Percentiles rank a stretch among this genome's conserved stretches.
Conservation (phyloP, 1,139 yeast genomes). For the Lizanozyma gosingica region DNA sequence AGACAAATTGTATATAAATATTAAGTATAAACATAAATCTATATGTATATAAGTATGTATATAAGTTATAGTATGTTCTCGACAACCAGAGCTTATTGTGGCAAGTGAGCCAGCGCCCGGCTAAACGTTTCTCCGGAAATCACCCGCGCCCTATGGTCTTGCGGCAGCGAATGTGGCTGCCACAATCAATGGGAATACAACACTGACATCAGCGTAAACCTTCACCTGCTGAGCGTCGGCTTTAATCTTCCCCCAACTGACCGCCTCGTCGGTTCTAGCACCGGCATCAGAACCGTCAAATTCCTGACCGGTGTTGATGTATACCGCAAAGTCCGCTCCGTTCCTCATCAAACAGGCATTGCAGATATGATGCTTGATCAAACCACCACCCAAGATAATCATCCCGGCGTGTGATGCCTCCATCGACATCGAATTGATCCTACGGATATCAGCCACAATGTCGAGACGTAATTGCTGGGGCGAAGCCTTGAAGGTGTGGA, state of each 20-base stretch:
- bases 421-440: conserved; percentile 88
- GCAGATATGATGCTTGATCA: conserved; percentile 93
- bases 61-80: too few relatives aligned
- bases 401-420: conserved; percentile 94
- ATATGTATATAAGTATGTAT: too few relatives aligned
- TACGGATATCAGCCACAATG: conserved; percentile 87
- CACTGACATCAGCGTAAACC: conserved; percentile 93
- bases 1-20: too few relatives aligned
- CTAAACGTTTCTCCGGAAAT: too few relatives aligned
- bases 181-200: conserved; percentile 90
- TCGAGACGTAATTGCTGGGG: conserved; percentile 86
- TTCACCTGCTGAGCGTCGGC: conserved; percentile 87
- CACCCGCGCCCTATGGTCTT: too few relatives aligned
- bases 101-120: too few relatives aligned
- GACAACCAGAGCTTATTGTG: too few relatives aligned
- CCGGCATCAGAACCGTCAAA: conserved; percentile 99
- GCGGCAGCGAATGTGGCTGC: conserved; percentile 86
- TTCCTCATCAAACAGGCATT: conserved; percentile 98
- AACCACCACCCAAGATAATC: conserved; percentile 94
- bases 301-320: conserved; percentile 96
- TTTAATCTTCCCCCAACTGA: conserved; percentile 97
- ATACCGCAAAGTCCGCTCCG: conserved; percentile 97
- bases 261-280: conserved; percentile 98
- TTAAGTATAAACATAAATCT: too few relatives aligned
- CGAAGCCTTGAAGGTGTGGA: conserved; percentile 92